phyloP scores from a whole-genome alignment of 805 yeast species.

The Starmerella apis region DNA sequence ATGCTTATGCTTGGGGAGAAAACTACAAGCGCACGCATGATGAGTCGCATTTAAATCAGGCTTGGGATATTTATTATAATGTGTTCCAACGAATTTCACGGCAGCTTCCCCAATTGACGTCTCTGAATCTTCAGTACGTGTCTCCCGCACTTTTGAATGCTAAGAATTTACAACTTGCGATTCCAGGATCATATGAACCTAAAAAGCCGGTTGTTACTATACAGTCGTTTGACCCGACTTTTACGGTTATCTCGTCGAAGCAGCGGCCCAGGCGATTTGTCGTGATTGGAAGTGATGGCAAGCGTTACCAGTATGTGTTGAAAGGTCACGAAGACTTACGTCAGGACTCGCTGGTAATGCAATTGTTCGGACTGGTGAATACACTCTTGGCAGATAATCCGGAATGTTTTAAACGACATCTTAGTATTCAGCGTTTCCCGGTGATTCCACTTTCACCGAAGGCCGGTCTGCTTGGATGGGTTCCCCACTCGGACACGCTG shows the following conservation, averaged over 20 bases:
- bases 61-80: constrained; percentile 93
- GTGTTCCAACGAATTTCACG: constrained; percentile 86
- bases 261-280: constrained; percentile 86
- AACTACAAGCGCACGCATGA: constrained; percentile 79
- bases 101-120: constrained; percentile 76
- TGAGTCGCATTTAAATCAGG: constrained; percentile 80
- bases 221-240: constrained; percentile 63
- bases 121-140: constrained; percentile 81
- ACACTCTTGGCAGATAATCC: constrained; percentile 80
- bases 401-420: constrained; percentile 90
- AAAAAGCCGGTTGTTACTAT: constrained; percentile 71
- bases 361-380: constrained; percentile 87
- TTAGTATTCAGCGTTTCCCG: constrained; percentile 82
- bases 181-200: constrained; percentile 86
- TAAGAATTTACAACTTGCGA: constrained; percentile 70
- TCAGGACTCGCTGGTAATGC: constrained; percentile 97
- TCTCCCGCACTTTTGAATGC: constrained; percentile 82
- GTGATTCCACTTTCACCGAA: constrained; percentile 95
- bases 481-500: constrained; percentile 92
- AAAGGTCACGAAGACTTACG: constrained; percentile 98
- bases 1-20: constrained; percentile 88
- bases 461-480: constrained; percentile 96
- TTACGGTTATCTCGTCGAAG: constrained; percentile 83
- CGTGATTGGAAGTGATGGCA: constrained; percentile 83
- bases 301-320: constrained; percentile 66